Evolutionary conservation across 2,329 filamentous ascomycete species (phyloP), one percentile per base, ranked within the genome.

Genomic region (Microcyclospora pomicola): DNA sequence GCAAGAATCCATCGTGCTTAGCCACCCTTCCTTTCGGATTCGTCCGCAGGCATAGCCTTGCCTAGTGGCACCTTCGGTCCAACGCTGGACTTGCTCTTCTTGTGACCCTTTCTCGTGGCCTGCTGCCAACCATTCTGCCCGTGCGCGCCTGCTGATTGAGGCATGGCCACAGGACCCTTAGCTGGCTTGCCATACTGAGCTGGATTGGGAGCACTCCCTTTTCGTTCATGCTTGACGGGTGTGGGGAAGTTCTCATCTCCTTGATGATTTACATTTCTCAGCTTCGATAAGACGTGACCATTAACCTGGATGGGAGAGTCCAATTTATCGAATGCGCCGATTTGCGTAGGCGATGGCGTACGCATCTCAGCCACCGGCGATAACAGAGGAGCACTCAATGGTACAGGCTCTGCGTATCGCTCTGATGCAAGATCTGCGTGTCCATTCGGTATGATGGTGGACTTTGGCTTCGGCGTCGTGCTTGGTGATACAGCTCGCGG

Each of bases 331-430:
- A 68, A 61, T 34, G 69, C 75, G 38, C 77, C 68, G 39, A 64
- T 62, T 10, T 70, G 64, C 2, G 69, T 80, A 1, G 81, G 80
- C 2, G 81, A 83, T 2, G 80, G 78, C 0, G 77, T 80, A n/a
- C 72, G 69, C 5, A 73, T 71, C 60, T 86, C 82, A 38, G 80
- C 80, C 0, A 86, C 81, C 0, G 82, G 82, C 0, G 82, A 86
- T 2, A 87, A 65, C 15, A 69, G 44, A 4, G 66, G 64, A 27
- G 46, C 50, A 6, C 45, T 36, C 15, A 45, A 34, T 15, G 41
- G 41, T 15, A 30, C n/a, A 9, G 35, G 27, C 12, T 31, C 30
- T n/a, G 14, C 12, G 9, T n/a, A 15, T 15, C 14, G 30, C 30
- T 31, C 12, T 15, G 12, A n/a, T 9, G 12, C 30, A 31, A 9